Conservation (phyloP, 1,284 basidiomycete genomes). For the Boletus holoroseus region DNA sequence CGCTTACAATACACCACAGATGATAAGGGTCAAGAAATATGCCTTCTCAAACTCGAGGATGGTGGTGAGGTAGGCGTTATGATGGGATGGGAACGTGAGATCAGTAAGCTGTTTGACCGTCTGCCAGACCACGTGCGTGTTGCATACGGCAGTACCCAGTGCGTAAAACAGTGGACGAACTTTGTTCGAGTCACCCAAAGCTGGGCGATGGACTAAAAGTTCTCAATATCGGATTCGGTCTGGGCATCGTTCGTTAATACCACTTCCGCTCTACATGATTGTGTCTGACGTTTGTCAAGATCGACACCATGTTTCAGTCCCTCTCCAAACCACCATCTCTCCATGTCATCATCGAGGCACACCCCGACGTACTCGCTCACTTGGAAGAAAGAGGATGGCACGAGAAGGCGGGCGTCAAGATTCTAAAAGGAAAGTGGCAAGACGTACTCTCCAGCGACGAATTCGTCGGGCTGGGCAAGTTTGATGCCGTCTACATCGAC, state of each 20-base stretch:
- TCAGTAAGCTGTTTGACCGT: conserved; percentile 49
- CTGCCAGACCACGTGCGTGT: background rate
- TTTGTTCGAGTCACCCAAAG: conserved; percentile 53
- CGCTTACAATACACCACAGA: conserved; percentile 69
- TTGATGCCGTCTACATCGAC: conserved; percentile 93
- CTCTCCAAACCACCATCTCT: conserved; percentile 55
- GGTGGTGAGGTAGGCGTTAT: conserved; percentile 80
- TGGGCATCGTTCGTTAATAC: conserved; percentile 73
- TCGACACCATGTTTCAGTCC: conserved; percentile 78
- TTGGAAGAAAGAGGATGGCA: conserved; percentile 76
- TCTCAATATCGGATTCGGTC: conserved; percentile 90
- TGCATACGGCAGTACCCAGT: conserved; percentile 41
- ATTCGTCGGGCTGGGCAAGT: conserved; percentile 58
- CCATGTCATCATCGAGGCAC: conserved; percentile 94
- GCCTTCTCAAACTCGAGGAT: conserved; percentile 65
- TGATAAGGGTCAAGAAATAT: conserved; percentile 75
- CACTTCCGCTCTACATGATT: background rate
- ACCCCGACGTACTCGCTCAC: conserved; percentile 81
- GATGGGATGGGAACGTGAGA: conserved; percentile 91
- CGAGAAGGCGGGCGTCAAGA: conserved; percentile 67
- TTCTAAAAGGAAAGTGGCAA: conserved; percentile 92
- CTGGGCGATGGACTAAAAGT: conserved; percentile 54
- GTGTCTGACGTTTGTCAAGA: conserved; percentile 41
- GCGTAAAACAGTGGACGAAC: conserved; percentile 59
- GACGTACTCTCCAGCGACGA: conserved; percentile 64